A percentile compares a stretch with the other conserved stretches of the same genome.
These are phyloP conservation scores for Kodamaea sp. DNA, from an alignment of 1,139 yeast species.

Conservation along the genomic window DNA sequence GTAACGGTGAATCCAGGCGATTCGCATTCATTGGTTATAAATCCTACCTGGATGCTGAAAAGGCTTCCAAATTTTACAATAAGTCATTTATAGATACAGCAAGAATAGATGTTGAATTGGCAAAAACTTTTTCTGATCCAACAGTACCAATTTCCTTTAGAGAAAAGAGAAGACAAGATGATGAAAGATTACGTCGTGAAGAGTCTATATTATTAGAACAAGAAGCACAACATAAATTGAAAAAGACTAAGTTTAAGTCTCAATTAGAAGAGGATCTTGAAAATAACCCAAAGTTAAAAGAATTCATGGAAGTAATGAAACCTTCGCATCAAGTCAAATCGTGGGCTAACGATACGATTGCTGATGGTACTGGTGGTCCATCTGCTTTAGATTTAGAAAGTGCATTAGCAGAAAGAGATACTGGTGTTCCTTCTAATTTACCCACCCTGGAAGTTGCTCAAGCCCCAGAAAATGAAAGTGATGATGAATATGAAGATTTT, in stretches of 20 bases:
- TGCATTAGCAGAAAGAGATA: slow-evolving; percentile 31
- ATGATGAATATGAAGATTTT: slow-evolving; percentile 64
- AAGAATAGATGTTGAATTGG: slow-evolving; percentile 71
- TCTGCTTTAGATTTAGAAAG: slow-evolving; percentile 39
- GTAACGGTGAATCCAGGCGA: slow-evolving; percentile 83
- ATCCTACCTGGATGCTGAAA: slow-evolving; percentile 65
- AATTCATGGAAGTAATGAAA: slow-evolving; percentile 79
- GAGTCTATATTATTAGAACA: slow-evolving; percentile 52
- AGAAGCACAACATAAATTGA: slow-evolving; percentile 32
- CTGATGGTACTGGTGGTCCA: slow-evolving; percentile 53
- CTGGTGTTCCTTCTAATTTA: slow-evolving; percentile 12
- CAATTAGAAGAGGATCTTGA: slow-evolving; percentile 56
- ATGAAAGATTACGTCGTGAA: slow-evolving; percentile 48
- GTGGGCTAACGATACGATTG: slow-evolving; percentile 73
- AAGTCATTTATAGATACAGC: slow-evolving; percentile 81
- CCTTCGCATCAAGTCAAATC: slow-evolving; percentile 62
- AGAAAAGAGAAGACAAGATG: slow-evolving; percentile 57
- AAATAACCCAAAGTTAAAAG: slow-evolving; percentile 66
- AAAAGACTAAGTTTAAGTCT: slow-evolving; percentile 24
- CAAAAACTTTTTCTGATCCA: slow-evolving; percentile 83
- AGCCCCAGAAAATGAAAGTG: slow-evolving; percentile 50
- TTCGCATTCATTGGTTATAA: slow-evolving; percentile 92
- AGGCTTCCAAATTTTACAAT: slow-evolving; percentile 74
- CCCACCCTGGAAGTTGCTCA: slow-evolving; percentile 21
- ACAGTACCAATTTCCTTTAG: slow-evolving; percentile 70